Evolutionary conservation across 148 eudicot genomes (phyloP), one percentile per base, ranked within the genome.

Genomic region (Rhododendron williamsianum): DNA sequence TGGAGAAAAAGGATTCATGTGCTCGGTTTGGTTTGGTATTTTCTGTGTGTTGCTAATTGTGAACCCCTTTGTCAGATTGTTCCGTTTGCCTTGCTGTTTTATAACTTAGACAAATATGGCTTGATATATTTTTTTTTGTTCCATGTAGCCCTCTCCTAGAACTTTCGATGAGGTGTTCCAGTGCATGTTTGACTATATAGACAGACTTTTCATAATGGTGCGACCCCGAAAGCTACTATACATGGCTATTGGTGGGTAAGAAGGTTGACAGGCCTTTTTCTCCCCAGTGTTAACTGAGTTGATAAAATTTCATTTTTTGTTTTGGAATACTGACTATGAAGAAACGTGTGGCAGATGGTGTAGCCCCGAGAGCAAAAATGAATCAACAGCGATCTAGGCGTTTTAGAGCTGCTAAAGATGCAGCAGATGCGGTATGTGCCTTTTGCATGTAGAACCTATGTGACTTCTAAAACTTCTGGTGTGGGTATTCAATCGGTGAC

Each of bases 291-390:
- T 18, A 79, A n/a, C 7, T 41, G 48, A 80, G 51, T 58, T 43
- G 19, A 54, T 84, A 35, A 25, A 58, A 2, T 30, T 58, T 49
- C 9, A 67, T 30, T 19, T 19, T 76, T 51, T 12, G 9, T 74
- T 52, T 21, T 58, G 36, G 82, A 18, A 27, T 72, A 77, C 45
- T 85, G 16, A 84, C 81, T 73, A 83, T 16, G 38, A 87, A 45
- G 74, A 51, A 82, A 73, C 25, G 72, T 21, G 60, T 90, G 86
- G 76, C 87, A 97, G 99, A 97, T 92, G 99, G 99, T 60, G 98
- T 95, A 89, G 99, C 98, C 77, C 99, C 99, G 35, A 94, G 99
- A 87, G 99, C 99, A 46, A 97, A 97, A 91, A 97, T 97, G 99
- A 97, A 97, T 89, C 99, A 97, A 90, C 99, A 97, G 85, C 92